Evolutionary conservation across 2,329 filamentous ascomycete species (phyloP).

Genomic region (Aureobasidium sp.): DNA sequence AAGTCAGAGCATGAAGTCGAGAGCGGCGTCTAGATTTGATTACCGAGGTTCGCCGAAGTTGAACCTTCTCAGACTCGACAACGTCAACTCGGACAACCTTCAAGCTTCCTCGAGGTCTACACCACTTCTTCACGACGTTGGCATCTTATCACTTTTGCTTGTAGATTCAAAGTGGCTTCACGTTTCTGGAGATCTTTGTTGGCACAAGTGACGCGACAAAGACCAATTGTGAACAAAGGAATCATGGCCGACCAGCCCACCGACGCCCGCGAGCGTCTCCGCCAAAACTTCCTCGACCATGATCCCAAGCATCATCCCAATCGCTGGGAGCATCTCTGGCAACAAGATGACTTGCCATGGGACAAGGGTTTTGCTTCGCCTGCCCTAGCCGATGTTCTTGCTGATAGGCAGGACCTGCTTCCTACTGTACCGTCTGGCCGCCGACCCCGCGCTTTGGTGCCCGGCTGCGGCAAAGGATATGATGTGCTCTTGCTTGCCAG

Average conservation of each 20-base stretch:
- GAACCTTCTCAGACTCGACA: neutral
- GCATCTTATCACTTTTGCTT: neutral
- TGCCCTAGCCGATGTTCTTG: slow-evolving; percentile 48
- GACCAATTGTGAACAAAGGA: neutral
- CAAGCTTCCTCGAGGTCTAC: neutral
- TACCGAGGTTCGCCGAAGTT: neutral
- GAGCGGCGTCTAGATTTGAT: neutral
- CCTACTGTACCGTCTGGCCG: slow-evolving; percentile 17
- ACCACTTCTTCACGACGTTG: neutral
- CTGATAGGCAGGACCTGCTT: slow-evolving; percentile 19
- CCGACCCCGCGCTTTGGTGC: slow-evolving; percentile 58
- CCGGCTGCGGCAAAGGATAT: slow-evolving; percentile 74
- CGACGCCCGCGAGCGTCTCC: slow-evolving; percentile 22
- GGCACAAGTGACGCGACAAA: neutral
- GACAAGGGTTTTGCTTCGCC: slow-evolving; percentile 52
- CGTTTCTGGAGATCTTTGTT: neutral
- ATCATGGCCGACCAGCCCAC: slow-evolving; percentile 4
- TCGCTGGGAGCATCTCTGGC: slow-evolving; percentile 51
- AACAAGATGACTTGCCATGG: slow-evolving; percentile 48
- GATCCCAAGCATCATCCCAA: slow-evolving; percentile 30
- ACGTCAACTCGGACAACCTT: neutral
- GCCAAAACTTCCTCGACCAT: slow-evolving; percentile 19
- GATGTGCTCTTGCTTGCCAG: slow-evolving; percentile 69
- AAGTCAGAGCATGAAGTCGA: neutral
- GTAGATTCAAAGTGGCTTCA: neutral